Base-by-base conservation (phyloP, 176 grass and related monocot species). In the Calamus simplicifolius region DNA sequence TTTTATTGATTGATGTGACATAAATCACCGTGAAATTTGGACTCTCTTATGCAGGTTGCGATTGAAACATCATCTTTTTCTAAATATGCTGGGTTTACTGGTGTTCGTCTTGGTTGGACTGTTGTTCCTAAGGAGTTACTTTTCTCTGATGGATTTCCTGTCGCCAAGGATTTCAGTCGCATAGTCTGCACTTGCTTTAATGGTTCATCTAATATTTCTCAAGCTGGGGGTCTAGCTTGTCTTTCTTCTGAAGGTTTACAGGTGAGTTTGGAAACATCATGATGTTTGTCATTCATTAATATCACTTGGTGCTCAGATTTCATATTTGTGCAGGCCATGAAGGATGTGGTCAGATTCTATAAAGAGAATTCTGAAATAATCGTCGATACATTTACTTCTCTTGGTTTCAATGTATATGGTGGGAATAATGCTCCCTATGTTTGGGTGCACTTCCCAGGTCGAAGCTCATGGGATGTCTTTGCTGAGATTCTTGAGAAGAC, bases 41-140 rank as follows among this genome's bases (percentile, higher is more conserved):
- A 43, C 35, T 12, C 8, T 60, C 48, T 71, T 72, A 69, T 65
- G 64, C 48, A 98, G 93, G 93, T 98, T 65, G 81, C 87, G 2
- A 69, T 98, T 73, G 93, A 98, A 70, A 98, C 76, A 49, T 82
- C 93, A 29, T 98, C 87, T 49, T 98, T 92, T 70, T 98, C 93
- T 18, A 97, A 97, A 58, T 97, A 98, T 78, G 87, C 93, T 49
- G 93, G 93, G 25, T 92, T 98, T 63, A 98, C 93, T 25, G 93
- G 87, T 67, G 93, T 92, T 25, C 81, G 84, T 19, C 78, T 92
- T 51, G 93, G 93, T 57, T 98, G 93, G 93, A 98, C 93, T 17
- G 93, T 98, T 13, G 59, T 92, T 48, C 93, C 87, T 17, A 88
- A 92, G 62, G 87, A 92, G 56, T 81, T 98, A 19, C 87, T 85